Conservation (phyloP, 2,329 filamentous ascomycete species). For the Fusarium humuli region DNA sequence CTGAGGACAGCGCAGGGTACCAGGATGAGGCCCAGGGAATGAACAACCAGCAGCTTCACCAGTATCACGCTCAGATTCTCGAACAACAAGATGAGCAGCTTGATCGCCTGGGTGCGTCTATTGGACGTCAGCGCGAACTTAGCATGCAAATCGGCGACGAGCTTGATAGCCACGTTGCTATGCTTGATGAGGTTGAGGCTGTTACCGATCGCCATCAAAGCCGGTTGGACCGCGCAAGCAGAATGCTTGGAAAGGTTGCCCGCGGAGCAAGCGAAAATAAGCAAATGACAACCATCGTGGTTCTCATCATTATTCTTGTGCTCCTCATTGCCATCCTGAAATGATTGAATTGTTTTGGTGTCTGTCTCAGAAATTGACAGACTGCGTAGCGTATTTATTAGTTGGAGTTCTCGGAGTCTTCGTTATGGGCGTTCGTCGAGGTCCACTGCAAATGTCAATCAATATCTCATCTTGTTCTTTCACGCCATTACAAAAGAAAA, state of each 20-base stretch:
- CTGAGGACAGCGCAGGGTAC: slow-evolving; percentile 67
- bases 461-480: slow-evolving; percentile 3
- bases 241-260: slow-evolving; percentile 77
- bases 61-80: slow-evolving; percentile 83
- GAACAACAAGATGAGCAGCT: slow-evolving; percentile 93
- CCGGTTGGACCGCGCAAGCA: slow-evolving; percentile 79
- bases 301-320: slow-evolving; percentile 83
- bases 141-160: slow-evolving; percentile 97
- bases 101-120: slow-evolving; percentile 86
- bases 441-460: slow-evolving; percentile 10
- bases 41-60: slow-evolving; percentile 86
- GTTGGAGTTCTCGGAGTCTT: slow-evolving; percentile 39
- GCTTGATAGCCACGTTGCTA: slow-evolving; percentile 86
- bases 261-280: slow-evolving; percentile 84
- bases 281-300: slow-evolving; percentile 85
- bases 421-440: slow-evolving; percentile 13
- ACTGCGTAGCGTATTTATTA: slow-evolving; percentile 40
- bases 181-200: slow-evolving; percentile 90
- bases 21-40: slow-evolving; percentile 69
- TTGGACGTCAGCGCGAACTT: slow-evolving; percentile 89
- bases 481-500: not conserved
- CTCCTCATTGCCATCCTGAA: slow-evolving; percentile 86
- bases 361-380: slow-evolving; percentile 14
- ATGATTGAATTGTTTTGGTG: slow-evolving; percentile 53
- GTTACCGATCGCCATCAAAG: slow-evolving; percentile 83